phyloP scores from a whole-genome alignment of 495 filamentous ascomycete species.

The Trichoderma asperelloides region DNA sequence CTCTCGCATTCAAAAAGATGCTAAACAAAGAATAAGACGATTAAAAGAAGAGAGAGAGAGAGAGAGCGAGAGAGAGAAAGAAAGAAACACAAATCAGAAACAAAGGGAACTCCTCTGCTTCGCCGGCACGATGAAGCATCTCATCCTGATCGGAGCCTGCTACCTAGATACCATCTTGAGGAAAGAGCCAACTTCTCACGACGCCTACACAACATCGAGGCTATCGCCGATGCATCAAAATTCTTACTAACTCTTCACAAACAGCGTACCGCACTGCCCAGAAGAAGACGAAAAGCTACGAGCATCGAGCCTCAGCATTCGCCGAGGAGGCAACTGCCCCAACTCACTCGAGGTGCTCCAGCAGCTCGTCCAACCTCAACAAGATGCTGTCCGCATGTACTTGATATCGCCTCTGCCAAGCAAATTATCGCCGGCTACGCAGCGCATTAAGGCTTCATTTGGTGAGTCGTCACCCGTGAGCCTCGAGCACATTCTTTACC shows the following conservation, averaged over 20 bases:
- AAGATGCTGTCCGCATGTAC: constrained; percentile 22
- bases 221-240: background rate
- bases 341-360: constrained; percentile 62
- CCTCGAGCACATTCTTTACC: constrained; percentile 49
- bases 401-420: constrained; percentile 33
- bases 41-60: background rate
- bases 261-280: constrained; percentile 56
- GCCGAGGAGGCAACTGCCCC: constrained; percentile 63
- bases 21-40: background rate
- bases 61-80: background rate
- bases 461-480: constrained; percentile 29
- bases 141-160: constrained; percentile 56
- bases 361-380: constrained; percentile 30
- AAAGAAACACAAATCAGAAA: background rate
- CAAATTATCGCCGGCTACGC: constrained; percentile 24
- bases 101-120: no score
- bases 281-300: constrained; percentile 64
- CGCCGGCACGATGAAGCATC: constrained; percentile 24
- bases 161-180: constrained; percentile 62
- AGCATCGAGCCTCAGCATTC: constrained; percentile 46
- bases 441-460: constrained; percentile 34
- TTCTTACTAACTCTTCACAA: constrained; percentile 7
- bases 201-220: background rate
- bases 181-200: constrained; percentile 28
- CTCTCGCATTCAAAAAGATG: background rate